Percentiles rank a stretch among this genome's conserved stretches.
phyloP scores from a whole-genome alignment of 2,329 filamentous ascomycete species.

The Cladosporium colombiae region DNA sequence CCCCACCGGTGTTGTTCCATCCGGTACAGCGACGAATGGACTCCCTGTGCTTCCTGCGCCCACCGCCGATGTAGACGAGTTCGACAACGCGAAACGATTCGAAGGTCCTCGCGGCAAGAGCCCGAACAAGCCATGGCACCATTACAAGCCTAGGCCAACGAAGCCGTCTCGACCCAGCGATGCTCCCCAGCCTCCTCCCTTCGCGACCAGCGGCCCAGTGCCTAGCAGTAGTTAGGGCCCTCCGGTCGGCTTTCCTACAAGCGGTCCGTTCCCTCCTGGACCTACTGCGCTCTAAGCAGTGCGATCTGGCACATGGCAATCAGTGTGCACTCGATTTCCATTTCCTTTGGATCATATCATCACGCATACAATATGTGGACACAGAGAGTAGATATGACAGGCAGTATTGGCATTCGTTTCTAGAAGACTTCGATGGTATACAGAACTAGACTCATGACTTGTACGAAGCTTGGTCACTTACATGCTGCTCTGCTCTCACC shows the following conservation, averaged over 20 bases:
- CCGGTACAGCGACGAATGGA: conserved; percentile 10
- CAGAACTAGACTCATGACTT: background rate
- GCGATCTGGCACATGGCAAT: background rate
- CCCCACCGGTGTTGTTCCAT: background rate
- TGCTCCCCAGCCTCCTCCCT: background rate
- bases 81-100: background rate
- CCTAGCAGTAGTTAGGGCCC: conserved; percentile 12
- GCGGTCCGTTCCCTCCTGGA: background rate
- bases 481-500: background rate
- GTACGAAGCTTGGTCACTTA: background rate
- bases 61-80: background rate
- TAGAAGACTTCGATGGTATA: background rate
- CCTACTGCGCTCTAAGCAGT: background rate
- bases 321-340: background rate
- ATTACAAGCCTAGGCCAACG: background rate
- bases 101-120: conserved; percentile 12
- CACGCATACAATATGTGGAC: background rate
- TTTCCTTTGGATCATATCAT: background rate
- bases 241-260: background rate
- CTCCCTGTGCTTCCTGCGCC: background rate
- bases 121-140: conserved; percentile 18
- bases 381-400: background rate
- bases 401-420: background rate
- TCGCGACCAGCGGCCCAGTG: background rate
- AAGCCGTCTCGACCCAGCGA: background rate